Evolutionary conservation across 2,329 filamentous ascomycete species (phyloP).

Genomic region (Ascochyta pisi): DNA sequence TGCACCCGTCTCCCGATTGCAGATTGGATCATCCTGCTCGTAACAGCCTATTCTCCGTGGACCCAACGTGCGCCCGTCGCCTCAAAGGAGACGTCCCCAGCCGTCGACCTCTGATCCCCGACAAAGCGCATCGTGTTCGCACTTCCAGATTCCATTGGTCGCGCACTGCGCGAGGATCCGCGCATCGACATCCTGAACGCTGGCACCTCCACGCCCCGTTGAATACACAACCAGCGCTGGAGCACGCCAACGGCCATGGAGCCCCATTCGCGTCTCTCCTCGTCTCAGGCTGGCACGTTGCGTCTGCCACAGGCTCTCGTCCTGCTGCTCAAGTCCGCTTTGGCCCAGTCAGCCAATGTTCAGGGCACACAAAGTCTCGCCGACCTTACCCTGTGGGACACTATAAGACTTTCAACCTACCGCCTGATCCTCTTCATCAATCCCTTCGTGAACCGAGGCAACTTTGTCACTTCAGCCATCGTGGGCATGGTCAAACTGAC

Average conservation of each 20-base stretch:
- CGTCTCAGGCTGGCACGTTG: slow-evolving; percentile 43
- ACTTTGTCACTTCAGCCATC: slow-evolving; percentile 28
- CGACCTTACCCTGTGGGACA: slow-evolving; percentile 29
- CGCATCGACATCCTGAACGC: slow-evolving; percentile 30
- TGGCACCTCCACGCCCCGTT: slow-evolving; percentile 35
- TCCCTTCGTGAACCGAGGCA: slow-evolving; percentile 32
- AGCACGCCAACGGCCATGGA: slow-evolving; percentile 44
- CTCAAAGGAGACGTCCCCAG: slow-evolving; percentile 34
- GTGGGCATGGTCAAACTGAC: slow-evolving; percentile 51
- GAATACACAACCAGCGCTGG: slow-evolving; percentile 46
- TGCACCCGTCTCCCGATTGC: slow-evolving; percentile 22
- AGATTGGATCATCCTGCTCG: slow-evolving; percentile 23
- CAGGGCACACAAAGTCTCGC: slow-evolving; percentile 34
- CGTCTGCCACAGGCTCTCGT: slow-evolving; percentile 48
- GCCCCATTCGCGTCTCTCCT: slow-evolving; percentile 44
- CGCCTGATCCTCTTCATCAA: slow-evolving; percentile 31
- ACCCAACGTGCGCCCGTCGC: slow-evolving; percentile 39
- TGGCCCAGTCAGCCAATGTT: slow-evolving; percentile 34
- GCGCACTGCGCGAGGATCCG: slow-evolving; percentile 20
- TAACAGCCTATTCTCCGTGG: slow-evolving; percentile 34
- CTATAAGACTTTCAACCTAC: slow-evolving; percentile 38
- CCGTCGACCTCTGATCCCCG: slow-evolving; percentile 40
- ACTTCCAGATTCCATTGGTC: slow-evolving; percentile 42
- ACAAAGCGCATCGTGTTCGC: slow-evolving; percentile 39
- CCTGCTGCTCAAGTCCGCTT: slow-evolving; percentile 37